These are phyloP conservation scores for Heliosperma pusillum DNA, from an alignment of 148 eudicot genomes.

Conservation along the genomic window DNA sequence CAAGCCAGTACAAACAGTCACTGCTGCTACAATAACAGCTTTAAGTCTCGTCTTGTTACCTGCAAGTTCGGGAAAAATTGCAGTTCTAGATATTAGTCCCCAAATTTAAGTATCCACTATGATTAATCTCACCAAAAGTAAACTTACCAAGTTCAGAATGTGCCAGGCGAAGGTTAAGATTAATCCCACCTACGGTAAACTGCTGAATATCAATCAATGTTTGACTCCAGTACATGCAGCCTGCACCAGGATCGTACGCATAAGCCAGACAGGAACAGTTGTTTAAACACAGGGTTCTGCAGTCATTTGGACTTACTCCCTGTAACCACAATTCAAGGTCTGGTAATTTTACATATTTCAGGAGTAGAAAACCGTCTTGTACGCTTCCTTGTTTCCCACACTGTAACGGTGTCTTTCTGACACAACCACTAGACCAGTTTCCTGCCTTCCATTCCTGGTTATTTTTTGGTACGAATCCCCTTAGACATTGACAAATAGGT, in stretches of 20 bases:
- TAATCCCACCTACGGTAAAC: constrained; percentile 7
- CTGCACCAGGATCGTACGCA: constrained; percentile 19
- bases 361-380: constrained; percentile 36
- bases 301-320: constrained; percentile 21
- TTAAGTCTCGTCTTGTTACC: constrained; percentile 3
- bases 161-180: constrained; percentile 16
- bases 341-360: constrained; percentile 34
- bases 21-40: constrained; percentile 1
- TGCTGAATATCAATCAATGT: constrained; percentile 14
- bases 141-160: neutral
- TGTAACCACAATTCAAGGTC: constrained; percentile 17
- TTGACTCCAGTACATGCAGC: constrained; percentile 13
- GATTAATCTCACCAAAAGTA: neutral
- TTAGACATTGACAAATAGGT: constrained; percentile 49
- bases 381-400: constrained; percentile 28
- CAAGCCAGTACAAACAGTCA: neutral
- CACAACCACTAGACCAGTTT: constrained; percentile 54
- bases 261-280: constrained; percentile 19
- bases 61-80: neutral
- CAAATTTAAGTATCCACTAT: neutral
- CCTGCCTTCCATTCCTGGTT: constrained; percentile 41
- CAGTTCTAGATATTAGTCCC: no score
- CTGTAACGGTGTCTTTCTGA: constrained; percentile 31
- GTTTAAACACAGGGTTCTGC: constrained; percentile 25
- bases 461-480: constrained; percentile 44